Percentiles rank a stretch among this genome's conserved stretches.
Conservation (phyloP, 768 basidiomycete genomes). For the Mycena vulgaris region DNA sequence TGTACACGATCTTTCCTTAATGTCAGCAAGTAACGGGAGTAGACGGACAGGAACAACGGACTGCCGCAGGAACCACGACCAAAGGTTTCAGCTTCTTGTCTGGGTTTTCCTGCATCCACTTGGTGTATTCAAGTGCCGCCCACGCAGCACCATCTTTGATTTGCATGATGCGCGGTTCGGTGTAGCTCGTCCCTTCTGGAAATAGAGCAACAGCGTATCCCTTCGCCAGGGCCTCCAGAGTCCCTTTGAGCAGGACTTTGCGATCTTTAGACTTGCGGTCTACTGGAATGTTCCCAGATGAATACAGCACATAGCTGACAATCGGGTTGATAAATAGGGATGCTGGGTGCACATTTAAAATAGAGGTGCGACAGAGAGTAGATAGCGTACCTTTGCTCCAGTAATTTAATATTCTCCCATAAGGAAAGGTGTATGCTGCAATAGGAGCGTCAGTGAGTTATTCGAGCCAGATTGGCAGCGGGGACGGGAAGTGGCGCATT, state of each 20-base stretch:
- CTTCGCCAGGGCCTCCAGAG: conserved; percentile 86
- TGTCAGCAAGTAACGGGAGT: not conserved
- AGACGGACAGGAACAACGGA: not conserved
- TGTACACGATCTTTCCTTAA: conserved; percentile 79
- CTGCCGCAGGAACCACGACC: conserved; percentile 81
- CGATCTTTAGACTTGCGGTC: conserved; percentile 96
- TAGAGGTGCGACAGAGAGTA: not conserved
- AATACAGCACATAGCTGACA: conserved; percentile 80
- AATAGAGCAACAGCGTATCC: conserved; percentile 93
- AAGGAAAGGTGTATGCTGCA: conserved; percentile 86
- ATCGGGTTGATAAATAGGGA: conserved; percentile 87
- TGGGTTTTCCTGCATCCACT: conserved; percentile 77
- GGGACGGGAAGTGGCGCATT: too few relatives aligned
- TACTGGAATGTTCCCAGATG: conserved; percentile 98
- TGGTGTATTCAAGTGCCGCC: conserved; percentile 94
- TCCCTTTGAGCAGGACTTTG: conserved; percentile 88
- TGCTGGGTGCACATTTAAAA: conserved; percentile 56
- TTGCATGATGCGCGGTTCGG: conserved; percentile 93
- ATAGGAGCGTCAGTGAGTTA: not conserved
- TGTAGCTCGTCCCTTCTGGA: conserved; percentile 95
- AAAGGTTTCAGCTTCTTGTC: conserved; percentile 63
- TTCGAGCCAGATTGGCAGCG: too few relatives aligned
- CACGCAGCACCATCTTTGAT: conserved; percentile 95
- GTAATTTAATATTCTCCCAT: conserved; percentile 86
- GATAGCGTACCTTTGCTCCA: conserved; percentile 88